phyloP scores from a whole-genome alignment of 2,329 filamentous ascomycete genomes.

The Talaromyces marneffei region DNA sequence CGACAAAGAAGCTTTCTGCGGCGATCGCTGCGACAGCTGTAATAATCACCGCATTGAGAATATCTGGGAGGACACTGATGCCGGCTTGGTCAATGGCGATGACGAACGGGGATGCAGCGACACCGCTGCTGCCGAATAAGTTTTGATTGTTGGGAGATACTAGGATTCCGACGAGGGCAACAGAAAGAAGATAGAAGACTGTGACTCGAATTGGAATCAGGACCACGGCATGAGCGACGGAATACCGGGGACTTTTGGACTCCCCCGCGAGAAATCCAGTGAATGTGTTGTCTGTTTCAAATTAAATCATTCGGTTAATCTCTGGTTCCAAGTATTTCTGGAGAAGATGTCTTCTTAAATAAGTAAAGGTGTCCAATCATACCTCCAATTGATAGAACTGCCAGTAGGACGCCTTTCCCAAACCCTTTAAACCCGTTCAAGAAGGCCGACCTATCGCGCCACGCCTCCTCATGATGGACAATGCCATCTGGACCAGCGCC shows the following conservation, averaged over 20 bases:
- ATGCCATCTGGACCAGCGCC: conserved; percentile 37
- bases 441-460: conserved; percentile 30
- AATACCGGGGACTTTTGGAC: conserved; percentile 30
- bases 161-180: conserved; percentile 23
- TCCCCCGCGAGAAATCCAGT: conserved; percentile 34
- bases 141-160: background rate
- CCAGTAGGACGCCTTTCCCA: conserved; percentile 26
- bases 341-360: too few species aligned
- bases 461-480: conserved; percentile 27
- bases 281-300: conserved; percentile 25
- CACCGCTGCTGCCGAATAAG: conserved; percentile 24
- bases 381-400: conserved; percentile 24
- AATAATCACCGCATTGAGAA: conserved; percentile 31
- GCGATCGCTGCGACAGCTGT: conserved; percentile 28
- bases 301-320: too few species aligned
- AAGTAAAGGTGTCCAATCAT: background rate
- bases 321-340: too few species aligned
- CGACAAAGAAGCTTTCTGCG: conserved; percentile 29
- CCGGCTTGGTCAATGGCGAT: conserved; percentile 26
- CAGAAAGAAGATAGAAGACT: conserved; percentile 26
- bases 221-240: conserved; percentile 27
- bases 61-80: conserved; percentile 25
- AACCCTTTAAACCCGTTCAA: conserved; percentile 35
- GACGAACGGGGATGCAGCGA: conserved; percentile 29
- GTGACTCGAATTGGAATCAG: conserved; percentile 29